Conservation (phyloP, 208 protist genomes). For the Leishmania mexicana region DNA sequence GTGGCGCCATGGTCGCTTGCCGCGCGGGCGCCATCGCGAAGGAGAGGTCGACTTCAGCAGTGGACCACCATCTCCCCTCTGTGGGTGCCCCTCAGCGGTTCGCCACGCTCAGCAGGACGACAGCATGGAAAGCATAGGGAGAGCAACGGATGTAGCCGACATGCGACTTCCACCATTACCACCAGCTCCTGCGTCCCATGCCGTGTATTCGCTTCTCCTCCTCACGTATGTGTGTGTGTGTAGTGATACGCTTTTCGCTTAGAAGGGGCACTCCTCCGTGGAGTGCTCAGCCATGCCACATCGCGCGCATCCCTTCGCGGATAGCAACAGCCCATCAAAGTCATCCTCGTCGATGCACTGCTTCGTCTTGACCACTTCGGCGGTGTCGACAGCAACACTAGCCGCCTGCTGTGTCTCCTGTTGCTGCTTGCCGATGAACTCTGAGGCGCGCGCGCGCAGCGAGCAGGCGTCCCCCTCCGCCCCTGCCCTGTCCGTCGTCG, state of each 20-base stretch:
- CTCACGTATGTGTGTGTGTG: background rate
- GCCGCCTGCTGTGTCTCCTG: background rate
- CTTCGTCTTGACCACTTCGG: slow-evolving; percentile 6
- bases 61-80: background rate
- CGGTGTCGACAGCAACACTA: background rate
- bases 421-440: slow-evolving; percentile 14
- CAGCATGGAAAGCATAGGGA: background rate
- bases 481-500: background rate
- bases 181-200: background rate
- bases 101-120: background rate
- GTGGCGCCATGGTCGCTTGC: background rate
- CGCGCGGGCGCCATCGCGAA: background rate
- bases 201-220: background rate
- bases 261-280: slow-evolving; percentile 49
- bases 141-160: background rate
- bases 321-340: slow-evolving; percentile 2
- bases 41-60: background rate
- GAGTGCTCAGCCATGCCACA: slow-evolving; percentile 68
- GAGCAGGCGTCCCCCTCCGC: slow-evolving; percentile 20
- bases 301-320: slow-evolving; percentile 42
- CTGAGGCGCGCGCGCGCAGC: slow-evolving; percentile 38
- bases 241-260: background rate
- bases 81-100: background rate
- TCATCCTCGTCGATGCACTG: slow-evolving; percentile 3
- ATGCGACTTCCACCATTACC: background rate